A percentile compares a stretch with the other conserved stretches of the same genome.
These are phyloP conservation scores for Tolypocladium capitatum DNA, from an alignment of 2,329 filamentous ascomycete genomes.

Conservation along the genomic window DNA sequence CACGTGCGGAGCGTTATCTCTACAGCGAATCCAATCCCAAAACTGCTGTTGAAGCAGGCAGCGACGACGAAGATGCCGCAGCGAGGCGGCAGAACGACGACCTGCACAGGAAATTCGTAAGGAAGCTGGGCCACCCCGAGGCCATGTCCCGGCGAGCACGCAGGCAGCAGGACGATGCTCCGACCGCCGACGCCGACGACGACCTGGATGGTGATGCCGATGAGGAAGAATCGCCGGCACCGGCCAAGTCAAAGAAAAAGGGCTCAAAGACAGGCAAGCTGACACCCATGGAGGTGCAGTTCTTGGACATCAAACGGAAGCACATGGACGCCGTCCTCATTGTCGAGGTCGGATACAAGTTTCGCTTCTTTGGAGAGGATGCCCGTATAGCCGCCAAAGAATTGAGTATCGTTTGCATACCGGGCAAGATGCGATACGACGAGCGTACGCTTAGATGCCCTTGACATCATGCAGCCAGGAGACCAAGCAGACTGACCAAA, in stretches of 20 bases:
- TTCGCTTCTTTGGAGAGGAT: slow-evolving; percentile 93
- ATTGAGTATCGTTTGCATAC: slow-evolving; percentile 90
- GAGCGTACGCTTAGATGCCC: slow-evolving; percentile 45
- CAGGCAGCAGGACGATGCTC: slow-evolving; percentile 38
- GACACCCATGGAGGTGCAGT: slow-evolving; percentile 87
- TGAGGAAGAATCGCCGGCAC: slow-evolving; percentile 34
- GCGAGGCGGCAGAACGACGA: slow-evolving; percentile 48
- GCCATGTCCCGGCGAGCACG: slow-evolving; percentile 57
- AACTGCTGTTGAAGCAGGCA: slow-evolving; percentile 20
- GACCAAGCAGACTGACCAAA: neutral
- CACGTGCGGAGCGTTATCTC: slow-evolving; percentile 38
- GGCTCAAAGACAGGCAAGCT: slow-evolving; percentile 60
- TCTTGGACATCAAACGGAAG: slow-evolving; percentile 85
- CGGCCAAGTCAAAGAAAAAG: slow-evolving; percentile 49
- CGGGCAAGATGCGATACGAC: slow-evolving; percentile 87
- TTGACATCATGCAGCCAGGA: neutral
- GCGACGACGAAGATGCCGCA: slow-evolving; percentile 35
- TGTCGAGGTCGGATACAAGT: slow-evolving; percentile 96
- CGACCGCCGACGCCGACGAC: slow-evolving; percentile 39
- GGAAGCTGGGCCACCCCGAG: slow-evolving; percentile 77
- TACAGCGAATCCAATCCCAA: slow-evolving; percentile 33
- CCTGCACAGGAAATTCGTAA: slow-evolving; percentile 74
- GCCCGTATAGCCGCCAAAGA: slow-evolving; percentile 80
- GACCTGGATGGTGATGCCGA: slow-evolving; percentile 43
- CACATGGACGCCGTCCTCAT: slow-evolving; percentile 83